A percentile compares a stretch with the other conserved stretches of the same genome.
phyloP scores from a whole-genome alignment of 371 early-diverging fungal genomes.

The Rhizopus sp. region DNA sequence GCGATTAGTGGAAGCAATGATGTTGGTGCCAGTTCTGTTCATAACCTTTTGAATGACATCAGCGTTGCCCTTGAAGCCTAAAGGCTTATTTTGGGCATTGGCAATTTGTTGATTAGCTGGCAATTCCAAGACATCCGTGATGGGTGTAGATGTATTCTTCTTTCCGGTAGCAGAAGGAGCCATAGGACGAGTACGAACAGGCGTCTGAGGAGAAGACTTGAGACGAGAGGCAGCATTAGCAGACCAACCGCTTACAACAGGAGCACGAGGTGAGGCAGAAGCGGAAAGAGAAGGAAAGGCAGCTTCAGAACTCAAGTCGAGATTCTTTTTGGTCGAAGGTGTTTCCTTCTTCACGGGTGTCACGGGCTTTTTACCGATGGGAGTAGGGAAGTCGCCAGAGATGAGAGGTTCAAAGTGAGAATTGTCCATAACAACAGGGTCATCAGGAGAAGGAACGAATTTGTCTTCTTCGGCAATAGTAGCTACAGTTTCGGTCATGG shows the following conservation, averaged over 20 bases:
- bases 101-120: constrained; percentile 60
- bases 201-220: constrained; percentile 32
- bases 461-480: constrained; percentile 29
- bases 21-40: constrained; percentile 72
- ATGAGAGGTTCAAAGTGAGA: constrained; percentile 44
- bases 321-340: constrained; percentile 27
- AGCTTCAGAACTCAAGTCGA: constrained; percentile 66
- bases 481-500: neutral
- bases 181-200: constrained; percentile 20
- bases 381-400: constrained; percentile 48
- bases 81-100: constrained; percentile 43
- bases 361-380: constrained; percentile 34
- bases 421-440: constrained; percentile 45
- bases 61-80: constrained; percentile 62
- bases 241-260: constrained; percentile 51
- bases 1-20: constrained; percentile 84
- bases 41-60: constrained; percentile 77
- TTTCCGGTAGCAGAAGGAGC: constrained; percentile 29
- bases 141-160: constrained; percentile 24
- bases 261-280: constrained; percentile 48
- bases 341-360: constrained; percentile 24
- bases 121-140: constrained; percentile 67
- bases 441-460: constrained; percentile 45
- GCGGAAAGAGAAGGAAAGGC: constrained; percentile 75
- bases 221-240: constrained; percentile 53